These are phyloP conservation scores for Penicillium sp. DNA, from an alignment of 2,329 filamentous ascomycete species.

Conservation along the genomic window DNA sequence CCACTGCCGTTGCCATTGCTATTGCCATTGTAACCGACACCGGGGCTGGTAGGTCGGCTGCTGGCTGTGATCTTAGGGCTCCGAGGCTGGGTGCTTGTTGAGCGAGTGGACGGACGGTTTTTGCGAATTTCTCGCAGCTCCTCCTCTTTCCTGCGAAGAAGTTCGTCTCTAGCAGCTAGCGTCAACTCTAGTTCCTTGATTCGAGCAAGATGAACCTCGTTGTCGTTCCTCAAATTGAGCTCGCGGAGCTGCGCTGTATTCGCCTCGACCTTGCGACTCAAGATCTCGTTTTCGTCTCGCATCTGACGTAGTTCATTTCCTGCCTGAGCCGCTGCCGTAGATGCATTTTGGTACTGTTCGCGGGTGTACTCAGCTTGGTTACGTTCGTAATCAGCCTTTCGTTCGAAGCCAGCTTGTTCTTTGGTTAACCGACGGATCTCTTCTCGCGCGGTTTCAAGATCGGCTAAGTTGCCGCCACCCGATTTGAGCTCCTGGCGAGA, in stretches of 20 bases:
- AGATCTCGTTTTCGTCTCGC: conserved; percentile 39
- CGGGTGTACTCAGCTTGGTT: conserved; percentile 52
- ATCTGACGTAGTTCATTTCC: conserved; percentile 43
- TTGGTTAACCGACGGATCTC: conserved; percentile 43
- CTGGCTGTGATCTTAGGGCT: conserved; percentile 43
- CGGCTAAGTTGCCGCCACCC: conserved; percentile 44
- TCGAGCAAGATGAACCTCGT: conserved; percentile 39
- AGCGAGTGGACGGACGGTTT: conserved; percentile 47
- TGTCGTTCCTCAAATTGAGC: conserved; percentile 40
- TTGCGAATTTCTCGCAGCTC: conserved; percentile 50
- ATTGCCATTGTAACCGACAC: conserved; percentile 36
- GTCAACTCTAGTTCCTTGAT: conserved; percentile 44
- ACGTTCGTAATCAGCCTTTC: conserved; percentile 45
- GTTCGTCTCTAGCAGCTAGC: conserved; percentile 41
- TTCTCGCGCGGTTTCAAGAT: conserved; percentile 46
- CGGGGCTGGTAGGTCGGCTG: conserved; percentile 48
- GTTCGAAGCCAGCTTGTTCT: conserved; percentile 40
- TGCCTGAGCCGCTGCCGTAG: conserved; percentile 47
- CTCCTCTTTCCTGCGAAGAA: conserved; percentile 49
- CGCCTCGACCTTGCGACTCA: conserved; percentile 42
- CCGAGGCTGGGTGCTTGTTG: conserved; percentile 48
- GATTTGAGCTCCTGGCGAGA: conserved; percentile 45
- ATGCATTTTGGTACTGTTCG: conserved; percentile 53
- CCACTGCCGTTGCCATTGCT: conserved; percentile 34
- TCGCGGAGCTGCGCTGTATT: conserved; percentile 45